Conservation (phyloP, 129 eudicot genomes). For the Gnaphalium uliginosum region DNA sequence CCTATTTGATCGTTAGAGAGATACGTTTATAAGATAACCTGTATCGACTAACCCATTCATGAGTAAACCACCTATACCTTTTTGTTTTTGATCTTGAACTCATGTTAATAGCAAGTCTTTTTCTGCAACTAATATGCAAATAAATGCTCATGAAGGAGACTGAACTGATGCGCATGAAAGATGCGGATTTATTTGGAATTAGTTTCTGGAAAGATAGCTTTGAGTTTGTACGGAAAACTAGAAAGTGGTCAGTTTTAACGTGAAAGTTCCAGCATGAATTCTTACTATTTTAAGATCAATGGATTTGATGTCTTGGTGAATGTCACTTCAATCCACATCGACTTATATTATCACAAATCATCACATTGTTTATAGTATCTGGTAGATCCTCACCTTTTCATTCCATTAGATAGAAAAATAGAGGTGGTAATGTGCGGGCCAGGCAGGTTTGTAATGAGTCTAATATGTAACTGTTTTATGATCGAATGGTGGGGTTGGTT, state of each 20-base stretch:
- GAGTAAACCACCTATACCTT: not conserved
- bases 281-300: not conserved
- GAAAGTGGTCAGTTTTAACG: constrained; percentile 2
- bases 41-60: too few species aligned
- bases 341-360: not conserved
- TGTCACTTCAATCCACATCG: not conserved
- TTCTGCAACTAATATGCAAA: constrained; percentile 2
- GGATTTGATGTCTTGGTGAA: not conserved
- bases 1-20: not conserved
- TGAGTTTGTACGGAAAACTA: not conserved
- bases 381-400: not conserved
- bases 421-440: not conserved
- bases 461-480: not conserved
- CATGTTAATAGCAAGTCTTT: constrained; percentile 4
- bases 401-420: constrained; percentile 4
- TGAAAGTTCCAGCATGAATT: not conserved
- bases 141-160: not conserved
- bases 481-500: not conserved
- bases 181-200: not conserved
- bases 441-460: not conserved
- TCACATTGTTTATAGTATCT: not conserved
- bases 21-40: too few species aligned
- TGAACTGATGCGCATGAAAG: not conserved
- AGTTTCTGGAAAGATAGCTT: not conserved
- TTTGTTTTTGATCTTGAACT: not conserved